Evolutionary conservation across 257 asterid genomes (phyloP).

Genomic region (Primulina huaijiensis): DNA sequence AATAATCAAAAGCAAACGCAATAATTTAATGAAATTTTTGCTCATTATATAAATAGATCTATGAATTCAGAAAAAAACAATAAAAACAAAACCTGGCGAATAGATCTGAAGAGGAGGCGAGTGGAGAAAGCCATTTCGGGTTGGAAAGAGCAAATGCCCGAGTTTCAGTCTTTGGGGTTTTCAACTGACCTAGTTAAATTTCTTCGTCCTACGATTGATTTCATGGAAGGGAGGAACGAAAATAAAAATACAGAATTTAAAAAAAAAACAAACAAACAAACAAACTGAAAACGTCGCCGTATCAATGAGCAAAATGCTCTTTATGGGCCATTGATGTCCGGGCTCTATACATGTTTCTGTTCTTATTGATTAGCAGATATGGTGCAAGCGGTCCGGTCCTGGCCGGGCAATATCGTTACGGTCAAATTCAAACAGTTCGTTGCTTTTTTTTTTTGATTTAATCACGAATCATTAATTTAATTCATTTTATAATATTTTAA

Average conservation of each 20-base stretch:
- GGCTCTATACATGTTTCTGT: background rate
- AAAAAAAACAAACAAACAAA: no score
- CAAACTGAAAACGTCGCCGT: background rate
- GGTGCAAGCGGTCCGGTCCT: no score
- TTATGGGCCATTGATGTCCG: background rate
- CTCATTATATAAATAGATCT: conserved; percentile 25
- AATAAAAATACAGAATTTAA: no score
- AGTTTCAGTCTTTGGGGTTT: conserved; percentile 18
- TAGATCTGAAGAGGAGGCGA: conserved; percentile 70
- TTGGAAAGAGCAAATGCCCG: conserved; percentile 26
- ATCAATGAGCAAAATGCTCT: background rate
- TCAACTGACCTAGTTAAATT: conserved; percentile 10
- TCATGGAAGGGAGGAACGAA: background rate
- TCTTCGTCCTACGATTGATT: conserved; percentile 22
- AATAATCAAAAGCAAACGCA: background rate
- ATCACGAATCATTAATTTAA: background rate
- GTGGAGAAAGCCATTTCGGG: conserved; percentile 59
- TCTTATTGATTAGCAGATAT: no score
- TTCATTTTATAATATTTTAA: no score
- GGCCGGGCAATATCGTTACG: background rate
- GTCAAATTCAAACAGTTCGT: no score
- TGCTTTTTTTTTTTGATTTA: no score
- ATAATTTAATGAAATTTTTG: conserved; percentile 14
- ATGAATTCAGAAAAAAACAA: background rate
- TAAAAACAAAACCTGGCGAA: conserved; percentile 49